Evolutionary conservation across 148 eudicot species (phyloP), one percentile per base, ranked within the genome.

Genomic region (Vaccinium corymbosum): DNA sequence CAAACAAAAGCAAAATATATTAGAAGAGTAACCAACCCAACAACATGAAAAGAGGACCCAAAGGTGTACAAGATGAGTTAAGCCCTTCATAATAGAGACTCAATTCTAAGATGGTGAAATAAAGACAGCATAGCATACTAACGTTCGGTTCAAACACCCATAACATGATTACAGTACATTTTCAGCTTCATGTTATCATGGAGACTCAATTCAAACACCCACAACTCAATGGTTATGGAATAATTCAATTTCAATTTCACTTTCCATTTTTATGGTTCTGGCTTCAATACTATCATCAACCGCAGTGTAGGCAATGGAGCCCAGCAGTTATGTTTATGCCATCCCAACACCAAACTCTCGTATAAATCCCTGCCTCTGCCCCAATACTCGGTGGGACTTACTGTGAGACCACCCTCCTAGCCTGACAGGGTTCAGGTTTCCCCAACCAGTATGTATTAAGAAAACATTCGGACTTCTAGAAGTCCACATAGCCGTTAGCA

Each of bases 31-130:
- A 86, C 51, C 42, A 81, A 51, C 61, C 71, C 74, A 61, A n/a
- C 10, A 25, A 35, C 38, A 16, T 13, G 10, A 11, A 55, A n/a
- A 52, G 48, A 13, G 17, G 32, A 46, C 22, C 13, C 66, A 19
- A 79, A 32, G 35, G 50, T 52, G 27, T 5, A 27, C 19, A 51
- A 51, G 46, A 78, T 55, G 61, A 17, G 56, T 56, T 68, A 50
- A 84, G 29, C 53, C 56, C 17, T 10, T 32, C 25, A 79, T 50
- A 72, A 38, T 72, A 59, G 72, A 42, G 53, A 57, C 15, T 61
- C 72, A 38, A 80, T n/a, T 61, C 82, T 35, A 38, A 42, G 19
- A 59, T 80, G 53, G 81, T 4, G 57, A 79, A 32, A 56, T 22
- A 19, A 56, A 17, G 70, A 80, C 13, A 35, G 64, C 35, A 35